Evolutionary conservation across 2,329 filamentous ascomycete genomes (phyloP), one percentile per base, ranked within the genome.

Genomic region (Hymenoscyphus infarciens): DNA sequence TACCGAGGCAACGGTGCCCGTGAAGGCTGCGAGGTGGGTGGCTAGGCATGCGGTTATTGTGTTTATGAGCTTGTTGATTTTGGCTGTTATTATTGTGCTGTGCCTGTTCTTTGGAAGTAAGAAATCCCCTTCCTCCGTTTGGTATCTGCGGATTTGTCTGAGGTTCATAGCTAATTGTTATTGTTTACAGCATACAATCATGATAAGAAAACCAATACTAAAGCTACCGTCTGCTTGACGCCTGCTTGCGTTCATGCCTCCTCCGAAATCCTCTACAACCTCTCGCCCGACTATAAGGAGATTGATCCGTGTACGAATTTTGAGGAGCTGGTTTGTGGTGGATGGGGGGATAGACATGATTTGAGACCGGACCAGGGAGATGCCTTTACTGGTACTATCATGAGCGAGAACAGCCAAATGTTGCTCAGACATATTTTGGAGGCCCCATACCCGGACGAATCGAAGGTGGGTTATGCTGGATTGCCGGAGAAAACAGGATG

Each of bases 231-330:
- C 27, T 88, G 86, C 71, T 72, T 81, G 56, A 83, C 85, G 10
- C 81, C 85, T 52, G 82, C 83, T 64, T 89, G 86, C 72, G 78
- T 88, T 13, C 83, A 87, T 69, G 86, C 85, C 13, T 81, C 86
- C 4, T 86, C 84, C 13, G 81, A 83, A 66, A 81, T 89, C 45
- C 78, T 88, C 8, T 82, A 85, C 66, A 87, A 85, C 63, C 75
- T 89, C 15, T 83, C 85, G 16, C 82, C 85, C 7, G 77, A 86
- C 58, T 87, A 89, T 73, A 78, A 83, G 63, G 74, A 83, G 2
- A 77, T 91, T 45, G 86, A 91, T 71, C 83, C 88, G 1, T 91
- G 88, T 69, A 82, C 79, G n/a, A 76, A 90, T 70, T 91, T 91
- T 64, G 85, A 89, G 64, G 79, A 86, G 71, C 81, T 86, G 61